Conservation (phyloP, 768 basidiomycete species). For the Phanerochaete carnosa region DNA sequence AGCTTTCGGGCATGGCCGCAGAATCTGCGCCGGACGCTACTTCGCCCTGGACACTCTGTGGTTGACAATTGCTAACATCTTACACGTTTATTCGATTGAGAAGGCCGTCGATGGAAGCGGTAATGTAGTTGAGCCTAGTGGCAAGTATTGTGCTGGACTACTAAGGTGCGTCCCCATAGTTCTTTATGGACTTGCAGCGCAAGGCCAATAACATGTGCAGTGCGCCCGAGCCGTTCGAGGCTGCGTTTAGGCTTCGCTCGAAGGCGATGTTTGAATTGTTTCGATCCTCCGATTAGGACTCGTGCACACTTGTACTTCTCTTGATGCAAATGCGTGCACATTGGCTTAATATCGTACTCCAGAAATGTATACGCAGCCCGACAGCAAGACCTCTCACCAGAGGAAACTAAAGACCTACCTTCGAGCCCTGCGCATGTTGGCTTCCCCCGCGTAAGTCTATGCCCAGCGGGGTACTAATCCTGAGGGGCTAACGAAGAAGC, state of each 20-base stretch:
- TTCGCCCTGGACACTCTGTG: conserved; percentile 9
- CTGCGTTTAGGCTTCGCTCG: not conserved
- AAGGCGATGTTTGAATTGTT: not conserved
- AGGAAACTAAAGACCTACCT: not conserved
- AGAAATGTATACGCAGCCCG: too few relatives aligned
- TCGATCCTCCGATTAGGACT: too few relatives aligned
- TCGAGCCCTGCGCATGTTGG: not conserved
- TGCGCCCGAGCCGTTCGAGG: not conserved
- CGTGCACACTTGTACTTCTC: too few relatives aligned
- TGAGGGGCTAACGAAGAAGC: not conserved
- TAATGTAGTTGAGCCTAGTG: not conserved
- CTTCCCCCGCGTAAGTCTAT: not conserved
- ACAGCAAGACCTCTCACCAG: too few relatives aligned
- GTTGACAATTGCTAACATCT: conserved; percentile 13
- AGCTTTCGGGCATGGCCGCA: conserved; percentile 1
- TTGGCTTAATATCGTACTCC: too few relatives aligned
- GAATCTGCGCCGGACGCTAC: conserved; percentile 15
- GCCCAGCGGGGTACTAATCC: not conserved
- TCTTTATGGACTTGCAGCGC: not conserved
- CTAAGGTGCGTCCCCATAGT: not conserved
- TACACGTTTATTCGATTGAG: conserved; percentile 12
- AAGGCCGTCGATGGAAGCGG: not conserved
- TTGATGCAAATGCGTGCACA: too few relatives aligned
- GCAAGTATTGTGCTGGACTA: not conserved
- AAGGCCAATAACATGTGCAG: too few relatives aligned